A percentile compares a stretch with the other conserved stretches of the same genome.
phyloP scores from a whole-genome alignment of 768 basidiomycete species.

The Auricularia sp. region DNA sequence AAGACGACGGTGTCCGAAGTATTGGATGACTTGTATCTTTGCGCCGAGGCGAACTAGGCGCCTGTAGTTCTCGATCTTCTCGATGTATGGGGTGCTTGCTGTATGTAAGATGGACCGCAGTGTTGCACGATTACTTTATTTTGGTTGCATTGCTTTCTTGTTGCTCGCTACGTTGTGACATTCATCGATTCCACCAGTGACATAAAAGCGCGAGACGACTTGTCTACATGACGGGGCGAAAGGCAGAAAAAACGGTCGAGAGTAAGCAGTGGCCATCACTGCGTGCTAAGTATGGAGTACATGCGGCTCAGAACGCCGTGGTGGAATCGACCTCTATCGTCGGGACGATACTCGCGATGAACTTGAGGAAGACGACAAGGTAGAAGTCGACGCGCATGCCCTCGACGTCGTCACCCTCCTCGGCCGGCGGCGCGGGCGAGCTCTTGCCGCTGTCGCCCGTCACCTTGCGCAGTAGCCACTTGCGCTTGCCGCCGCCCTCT shows the following conservation, averaged over 20 bases:
- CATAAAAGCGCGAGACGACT: background rate
- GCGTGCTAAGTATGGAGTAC: background rate
- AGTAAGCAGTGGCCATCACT: background rate
- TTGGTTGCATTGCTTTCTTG: too few species aligned
- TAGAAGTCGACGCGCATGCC: constrained; percentile 98
- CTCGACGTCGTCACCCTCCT: constrained; percentile 56
- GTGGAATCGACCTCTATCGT: constrained; percentile 97
- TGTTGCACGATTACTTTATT: too few species aligned
- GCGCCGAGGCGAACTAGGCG: constrained; percentile 9
- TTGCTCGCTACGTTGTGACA: too few species aligned
- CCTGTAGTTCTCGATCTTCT: background rate
- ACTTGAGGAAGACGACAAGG: constrained; percentile 96
- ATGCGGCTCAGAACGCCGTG: constrained; percentile 34
- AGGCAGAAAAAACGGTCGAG: background rate
- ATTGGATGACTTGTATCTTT: constrained; percentile 28
- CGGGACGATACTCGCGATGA: constrained; percentile 96
- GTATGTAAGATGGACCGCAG: too few species aligned
- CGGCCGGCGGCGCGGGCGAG: constrained; percentile 28
- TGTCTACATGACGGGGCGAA: background rate
- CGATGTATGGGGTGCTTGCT: background rate
- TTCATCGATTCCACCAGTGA: background rate
- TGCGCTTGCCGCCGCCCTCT: constrained; percentile 43
- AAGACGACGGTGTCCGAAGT: constrained; percentile 69
- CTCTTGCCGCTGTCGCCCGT: constrained; percentile 50
- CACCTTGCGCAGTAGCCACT: constrained; percentile 77